phyloP scores from a whole-genome alignment of 2,329 filamentous ascomycete species.

The Xylaria sp. region DNA sequence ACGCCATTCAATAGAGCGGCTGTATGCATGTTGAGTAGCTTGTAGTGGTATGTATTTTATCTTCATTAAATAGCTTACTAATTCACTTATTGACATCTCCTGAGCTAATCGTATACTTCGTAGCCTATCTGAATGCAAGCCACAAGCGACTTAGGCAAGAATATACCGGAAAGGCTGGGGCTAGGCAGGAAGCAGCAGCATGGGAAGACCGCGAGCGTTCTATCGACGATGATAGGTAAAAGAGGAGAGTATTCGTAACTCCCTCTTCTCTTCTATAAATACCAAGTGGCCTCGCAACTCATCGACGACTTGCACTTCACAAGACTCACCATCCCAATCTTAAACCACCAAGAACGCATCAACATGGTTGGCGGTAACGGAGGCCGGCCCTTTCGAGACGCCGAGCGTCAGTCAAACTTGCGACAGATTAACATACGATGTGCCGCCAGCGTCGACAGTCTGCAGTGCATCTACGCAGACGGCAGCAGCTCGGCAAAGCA shows the following conservation, averaged over 20 bases:
- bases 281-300: not conserved
- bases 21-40: not conserved
- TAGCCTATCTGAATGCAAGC: not conserved
- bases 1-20: no score
- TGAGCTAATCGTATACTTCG: not conserved
- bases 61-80: not conserved
- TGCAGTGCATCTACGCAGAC: not conserved
- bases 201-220: not conserved
- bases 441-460: not conserved
- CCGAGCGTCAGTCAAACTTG: not conserved
- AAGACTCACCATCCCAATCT: not conserved
- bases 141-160: not conserved
- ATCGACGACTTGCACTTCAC: not conserved
- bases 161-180: not conserved
- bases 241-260: not conserved
- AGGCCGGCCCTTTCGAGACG: not conserved
- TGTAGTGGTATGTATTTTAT: not conserved
- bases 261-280: not conserved
- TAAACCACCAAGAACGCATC: not conserved
- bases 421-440: not conserved
- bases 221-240: not conserved
- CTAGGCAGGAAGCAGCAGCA: not conserved
- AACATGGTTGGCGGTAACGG: not conserved
- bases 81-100: not conserved
- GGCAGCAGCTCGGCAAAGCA: not conserved